These are phyloP conservation scores for Cryptosporidium ryanae DNA, from an alignment of 169 alveolate genomes.

Conservation along the genomic window DNA sequence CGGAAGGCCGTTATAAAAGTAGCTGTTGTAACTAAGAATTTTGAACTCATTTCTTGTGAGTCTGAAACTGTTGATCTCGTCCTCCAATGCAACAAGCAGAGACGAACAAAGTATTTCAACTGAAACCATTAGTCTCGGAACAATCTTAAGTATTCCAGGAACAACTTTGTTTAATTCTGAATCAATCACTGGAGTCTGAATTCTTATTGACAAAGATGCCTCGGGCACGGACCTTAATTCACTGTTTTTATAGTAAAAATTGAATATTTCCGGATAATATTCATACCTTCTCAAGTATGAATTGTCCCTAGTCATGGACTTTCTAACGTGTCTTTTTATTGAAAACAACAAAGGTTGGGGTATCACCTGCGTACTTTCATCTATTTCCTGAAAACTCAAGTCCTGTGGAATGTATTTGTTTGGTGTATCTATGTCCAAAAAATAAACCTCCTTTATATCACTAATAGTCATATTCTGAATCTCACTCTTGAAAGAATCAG, in stretches of 20 bases:
- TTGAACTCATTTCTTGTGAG: constrained; percentile 34
- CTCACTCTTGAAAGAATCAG: neutral
- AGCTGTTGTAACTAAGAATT: constrained; percentile 11
- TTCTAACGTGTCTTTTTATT: constrained; percentile 5
- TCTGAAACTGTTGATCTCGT: constrained; percentile 25
- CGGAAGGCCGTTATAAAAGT: constrained; percentile 31
- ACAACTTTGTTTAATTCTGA: neutral
- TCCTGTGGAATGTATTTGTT: constrained; percentile 46
- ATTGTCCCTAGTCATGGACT: neutral
- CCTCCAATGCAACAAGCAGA: constrained; percentile 20
- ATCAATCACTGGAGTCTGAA: constrained; percentile 31
- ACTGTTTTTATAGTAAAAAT: constrained; percentile 39
- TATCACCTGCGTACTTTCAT: neutral
- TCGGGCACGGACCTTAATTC: constrained; percentile 15
- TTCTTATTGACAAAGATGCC: constrained; percentile 11
- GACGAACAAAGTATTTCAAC: constrained; percentile 31
- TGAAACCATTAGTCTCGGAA: constrained; percentile 26
- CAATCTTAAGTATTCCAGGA: constrained; percentile 19
- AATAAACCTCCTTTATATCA: constrained; percentile 9
- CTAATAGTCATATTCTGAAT: neutral
- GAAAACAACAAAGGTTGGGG: constrained; percentile 39
- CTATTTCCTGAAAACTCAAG: neutral
- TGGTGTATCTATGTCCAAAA: constrained; percentile 13
- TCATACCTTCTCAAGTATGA: neutral
- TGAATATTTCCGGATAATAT: constrained; percentile 22